A percentile compares a stretch with the other conserved stretches of the same genome.
These are phyloP conservation scores for Fusarium sp. DNA, from an alignment of 2,329 filamentous ascomycete genomes.

Conservation along the genomic window DNA sequence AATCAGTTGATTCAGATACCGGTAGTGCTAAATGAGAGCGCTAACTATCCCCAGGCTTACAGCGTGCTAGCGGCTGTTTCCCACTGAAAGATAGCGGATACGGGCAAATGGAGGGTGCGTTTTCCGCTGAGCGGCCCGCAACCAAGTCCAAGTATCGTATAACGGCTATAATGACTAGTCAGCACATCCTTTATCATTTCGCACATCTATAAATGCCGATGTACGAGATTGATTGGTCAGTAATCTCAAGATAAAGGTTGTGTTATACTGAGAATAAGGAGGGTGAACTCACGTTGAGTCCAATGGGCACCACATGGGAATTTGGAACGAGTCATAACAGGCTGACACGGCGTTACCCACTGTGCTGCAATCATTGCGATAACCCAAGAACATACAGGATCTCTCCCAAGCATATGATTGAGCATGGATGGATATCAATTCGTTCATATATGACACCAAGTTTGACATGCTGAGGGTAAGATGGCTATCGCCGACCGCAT, in stretches of 20 bases:
- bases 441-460: too few relatives aligned
- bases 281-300: neutral
- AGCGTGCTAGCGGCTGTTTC: neutral
- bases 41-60: neutral
- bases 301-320: neutral
- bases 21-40: neutral
- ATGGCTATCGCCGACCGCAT: too few relatives aligned
- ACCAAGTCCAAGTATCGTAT: neutral
- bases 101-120: neutral
- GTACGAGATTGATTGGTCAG: neutral
- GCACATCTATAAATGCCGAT: neutral
- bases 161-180: neutral
- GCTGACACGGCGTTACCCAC: neutral
- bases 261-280: too few relatives aligned
- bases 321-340: neutral
- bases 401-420: rapidly evolving
- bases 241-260: too few relatives aligned
- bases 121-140: neutral
- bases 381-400: rapidly evolving
- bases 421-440: too few relatives aligned
- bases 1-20: neutral
- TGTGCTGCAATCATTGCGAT: neutral
- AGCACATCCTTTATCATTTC: neutral
- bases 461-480: too few relatives aligned
- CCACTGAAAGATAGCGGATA: neutral